Conservation (phyloP, 495 filamentous ascomycete species). For the Daldinia decipiens region DNA sequence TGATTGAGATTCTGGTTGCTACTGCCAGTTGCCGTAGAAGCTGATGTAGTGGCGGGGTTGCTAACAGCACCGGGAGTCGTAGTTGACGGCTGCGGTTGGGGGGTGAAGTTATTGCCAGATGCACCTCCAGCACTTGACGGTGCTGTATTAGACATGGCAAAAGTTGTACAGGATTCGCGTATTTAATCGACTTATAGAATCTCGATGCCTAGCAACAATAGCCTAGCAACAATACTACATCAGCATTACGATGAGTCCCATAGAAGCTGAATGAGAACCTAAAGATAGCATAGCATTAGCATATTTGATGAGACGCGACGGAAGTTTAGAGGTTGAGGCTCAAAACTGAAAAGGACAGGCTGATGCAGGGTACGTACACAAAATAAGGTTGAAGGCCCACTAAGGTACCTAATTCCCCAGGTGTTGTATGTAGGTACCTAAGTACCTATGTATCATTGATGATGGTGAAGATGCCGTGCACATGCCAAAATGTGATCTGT, state of each 20-base stretch:
- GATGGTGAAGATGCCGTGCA: background rate
- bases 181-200: background rate
- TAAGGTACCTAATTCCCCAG: background rate
- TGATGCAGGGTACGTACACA: constrained; percentile 5
- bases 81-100: constrained; percentile 34
- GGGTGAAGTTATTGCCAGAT: constrained; percentile 36
- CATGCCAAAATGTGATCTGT: no score
- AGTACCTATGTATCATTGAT: background rate
- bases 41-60: constrained; percentile 45
- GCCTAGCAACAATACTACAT: background rate
- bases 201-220: background rate
- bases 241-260: background rate
- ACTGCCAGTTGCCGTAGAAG: constrained; percentile 51
- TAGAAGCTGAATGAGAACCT: background rate
- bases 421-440: background rate
- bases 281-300: background rate
- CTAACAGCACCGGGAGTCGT: constrained; percentile 39
- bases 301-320: constrained; percentile 8
- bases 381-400: constrained; percentile 8
- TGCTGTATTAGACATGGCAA: constrained; percentile 41
- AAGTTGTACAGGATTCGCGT: background rate
- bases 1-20: constrained; percentile 90
- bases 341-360: constrained; percentile 26
- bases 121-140: constrained; percentile 40
- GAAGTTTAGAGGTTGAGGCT: constrained; percentile 34